Evolutionary conservation across 768 basidiomycete genomes (phyloP).

Genomic region (Punctularia strigosozonata): DNA sequence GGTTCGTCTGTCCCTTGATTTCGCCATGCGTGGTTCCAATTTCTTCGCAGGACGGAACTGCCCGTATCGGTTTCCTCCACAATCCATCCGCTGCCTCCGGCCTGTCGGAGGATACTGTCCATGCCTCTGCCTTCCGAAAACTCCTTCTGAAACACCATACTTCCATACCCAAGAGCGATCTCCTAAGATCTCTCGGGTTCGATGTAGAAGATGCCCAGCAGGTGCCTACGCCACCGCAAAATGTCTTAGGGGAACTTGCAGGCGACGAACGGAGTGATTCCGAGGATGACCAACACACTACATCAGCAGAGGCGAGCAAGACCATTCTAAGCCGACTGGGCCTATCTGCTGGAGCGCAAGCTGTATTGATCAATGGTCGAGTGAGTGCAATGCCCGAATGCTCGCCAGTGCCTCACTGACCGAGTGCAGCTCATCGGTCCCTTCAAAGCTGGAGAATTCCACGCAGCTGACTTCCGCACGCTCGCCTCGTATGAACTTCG

Average conservation of each 20-base stretch:
- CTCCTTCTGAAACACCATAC: slow-evolving; percentile 31
- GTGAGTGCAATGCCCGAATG: slow-evolving; percentile 30
- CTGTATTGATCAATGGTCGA: slow-evolving; percentile 72
- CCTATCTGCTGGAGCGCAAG: slow-evolving; percentile 48
- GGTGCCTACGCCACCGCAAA: slow-evolving; percentile 22
- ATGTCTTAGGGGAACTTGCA: slow-evolving; percentile 20
- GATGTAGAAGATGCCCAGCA: slow-evolving; percentile 22
- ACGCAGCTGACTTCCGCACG: slow-evolving; percentile 56
- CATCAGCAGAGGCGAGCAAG: slow-evolving; percentile 28
- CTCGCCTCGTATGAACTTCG: slow-evolving; percentile 65
- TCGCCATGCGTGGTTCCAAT: slow-evolving; percentile 2
- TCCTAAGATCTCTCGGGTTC: slow-evolving; percentile 26
- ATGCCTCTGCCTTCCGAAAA: slow-evolving; percentile 34
- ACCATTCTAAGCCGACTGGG: slow-evolving; percentile 43
- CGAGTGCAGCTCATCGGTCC: slow-evolving; percentile 64
- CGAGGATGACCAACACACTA: too few species aligned
- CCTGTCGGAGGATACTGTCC: slow-evolving; percentile 11
- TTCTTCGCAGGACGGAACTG: slow-evolving; percentile 32
- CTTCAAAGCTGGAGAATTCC: slow-evolving; percentile 45
- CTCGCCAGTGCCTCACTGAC: neutral
- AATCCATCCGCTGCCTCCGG: slow-evolving; percentile 32
- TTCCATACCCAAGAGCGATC: too few species aligned
- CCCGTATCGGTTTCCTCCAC: slow-evolving; percentile 70
- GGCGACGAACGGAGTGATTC: too few species aligned
- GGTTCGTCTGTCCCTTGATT: slow-evolving; percentile 27